Evolutionary conservation across 768 basidiomycete species (phyloP), one percentile per base, ranked within the genome.

Genomic region (Peribolospora kevripleyi): DNA sequence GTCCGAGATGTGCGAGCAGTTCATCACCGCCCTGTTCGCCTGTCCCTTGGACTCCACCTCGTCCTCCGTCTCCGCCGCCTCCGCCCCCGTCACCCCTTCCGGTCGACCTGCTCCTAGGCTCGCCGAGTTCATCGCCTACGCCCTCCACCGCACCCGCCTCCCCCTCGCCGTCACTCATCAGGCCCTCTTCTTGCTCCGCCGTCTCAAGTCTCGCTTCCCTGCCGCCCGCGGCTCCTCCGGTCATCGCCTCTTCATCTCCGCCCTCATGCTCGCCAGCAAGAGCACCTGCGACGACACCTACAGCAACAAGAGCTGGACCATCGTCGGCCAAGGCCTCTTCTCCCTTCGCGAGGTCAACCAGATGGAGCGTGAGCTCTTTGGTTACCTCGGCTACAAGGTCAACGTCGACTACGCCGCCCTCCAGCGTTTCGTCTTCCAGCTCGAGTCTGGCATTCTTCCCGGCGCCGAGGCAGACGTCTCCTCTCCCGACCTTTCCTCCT

Each of bases 201-300:
- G 85, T 13, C 72, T 93, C 57, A 93, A 93, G 70, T 78, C 78
- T 39, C 79, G 85, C n/a, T 90, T 87, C 68, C 86, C 85, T 3
- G 82, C 84, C 5, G 86, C 85, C 6, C 76, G 82, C 38, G 86
- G 87, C 8, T 86, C 84, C 1, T 86, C 83, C 0, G 86, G 86
- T 25, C 85, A 93, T 64, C 75, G 85, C 0, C 70, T 93, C 10
- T 88, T 87, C 69, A 82, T 90, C 48, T 85, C 84, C 1, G 84
- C 85, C 0, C 85, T 86, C 67, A 90, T 90, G 85, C 61, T 66
- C 42, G 56, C 59, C 10, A 50, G 55, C 14, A 66, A 66, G 58
- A 81, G 87, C n/a, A 81, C 86, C 51, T 87, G 85, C 68, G 85
- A 90, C 70, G 85, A 88, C 62, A 88, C 84, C 0, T 90, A 88